A percentile compares a stretch with the other conserved stretches of the same genome.
These are phyloP conservation scores for Backusella australiensis DNA, from an alignment of 192 early-diverging fungal genomes.

Conservation along the genomic window DNA sequence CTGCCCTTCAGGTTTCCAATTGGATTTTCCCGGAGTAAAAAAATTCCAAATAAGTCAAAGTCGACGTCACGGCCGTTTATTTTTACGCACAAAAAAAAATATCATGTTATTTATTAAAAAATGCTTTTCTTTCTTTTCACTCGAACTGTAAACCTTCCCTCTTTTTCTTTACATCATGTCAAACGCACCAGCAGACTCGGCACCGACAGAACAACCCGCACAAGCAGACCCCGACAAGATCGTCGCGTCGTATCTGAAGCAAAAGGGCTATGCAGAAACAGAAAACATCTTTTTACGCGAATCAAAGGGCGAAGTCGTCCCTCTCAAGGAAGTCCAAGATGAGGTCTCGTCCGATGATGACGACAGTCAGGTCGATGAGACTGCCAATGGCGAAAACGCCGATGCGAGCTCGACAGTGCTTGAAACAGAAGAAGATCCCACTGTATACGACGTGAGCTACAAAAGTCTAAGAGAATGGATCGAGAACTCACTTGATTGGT, in stretches of 20 bases:
- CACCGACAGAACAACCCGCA: neutral
- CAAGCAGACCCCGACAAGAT: conserved; percentile 52
- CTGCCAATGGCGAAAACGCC: neutral
- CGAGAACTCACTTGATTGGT: conserved; percentile 91
- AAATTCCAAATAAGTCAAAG: neutral
- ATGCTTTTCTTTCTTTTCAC: neutral
- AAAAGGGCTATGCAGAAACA: conserved; percentile 68
- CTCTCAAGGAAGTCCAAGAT: neutral
- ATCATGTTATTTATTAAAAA: neutral
- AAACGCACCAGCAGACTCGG: neutral
- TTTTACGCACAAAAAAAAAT: conserved; percentile 1
- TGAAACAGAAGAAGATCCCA: conserved; percentile 58
- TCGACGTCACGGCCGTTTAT: neutral
- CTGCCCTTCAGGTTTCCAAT: neutral
- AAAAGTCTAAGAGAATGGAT: conserved; percentile 80
- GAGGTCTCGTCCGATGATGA: neutral
- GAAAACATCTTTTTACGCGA: conserved; percentile 65
- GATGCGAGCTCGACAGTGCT: conserved; percentile 18
- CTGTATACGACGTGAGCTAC: conserved; percentile 82
- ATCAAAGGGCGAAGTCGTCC: conserved; percentile 40
- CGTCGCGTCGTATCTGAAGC: conserved; percentile 62
- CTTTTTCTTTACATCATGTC: neutral
- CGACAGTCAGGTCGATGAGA: neutral
- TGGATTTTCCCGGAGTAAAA: neutral
- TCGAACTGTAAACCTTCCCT: neutral